phyloP scores from a whole-genome alignment of 805 yeast genomes.

The Metschnikowia matae region DNA sequence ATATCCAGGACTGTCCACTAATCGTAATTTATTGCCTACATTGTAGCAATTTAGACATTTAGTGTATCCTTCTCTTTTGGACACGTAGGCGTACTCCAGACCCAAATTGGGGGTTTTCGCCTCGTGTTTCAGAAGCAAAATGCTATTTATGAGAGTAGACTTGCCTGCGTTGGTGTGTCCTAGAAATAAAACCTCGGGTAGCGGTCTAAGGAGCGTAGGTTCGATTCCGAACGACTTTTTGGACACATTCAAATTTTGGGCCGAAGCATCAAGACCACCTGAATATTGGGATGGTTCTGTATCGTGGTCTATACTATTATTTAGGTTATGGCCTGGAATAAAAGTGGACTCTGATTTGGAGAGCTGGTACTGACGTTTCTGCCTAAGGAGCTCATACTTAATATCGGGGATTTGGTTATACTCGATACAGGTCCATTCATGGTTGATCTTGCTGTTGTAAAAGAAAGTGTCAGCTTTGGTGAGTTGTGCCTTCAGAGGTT shows the following conservation, averaged over 20 bases:
- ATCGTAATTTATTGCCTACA: conserved; percentile 55
- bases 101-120: conserved; percentile 22
- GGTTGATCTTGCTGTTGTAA: conserved; percentile 39
- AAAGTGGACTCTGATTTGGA: conserved; percentile 19
- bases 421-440: conserved; percentile 58
- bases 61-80: conserved; percentile 54
- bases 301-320: too few relatives aligned
- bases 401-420: conserved; percentile 59
- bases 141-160: conserved; percentile 65
- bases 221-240: conserved; percentile 25
- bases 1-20: conserved; percentile 90
- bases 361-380: conserved; percentile 16
- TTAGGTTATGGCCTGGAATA: not conserved
- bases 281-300: too few relatives aligned
- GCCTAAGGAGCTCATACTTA: conserved; percentile 23
- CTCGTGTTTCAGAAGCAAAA: conserved; percentile 41
- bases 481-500: conserved; percentile 11
- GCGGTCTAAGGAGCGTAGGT: conserved; percentile 29
- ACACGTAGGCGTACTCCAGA: conserved; percentile 48
- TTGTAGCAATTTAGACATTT: conserved; percentile 69
- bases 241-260: not conserved
- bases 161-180: conserved; percentile 90
- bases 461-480: conserved; percentile 34
- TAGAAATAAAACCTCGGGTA: conserved; percentile 70
- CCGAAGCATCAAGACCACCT: too few relatives aligned